phyloP scores from a whole-genome alignment of 2,329 filamentous ascomycete species.

The Pseudopyricularia cyperi region DNA sequence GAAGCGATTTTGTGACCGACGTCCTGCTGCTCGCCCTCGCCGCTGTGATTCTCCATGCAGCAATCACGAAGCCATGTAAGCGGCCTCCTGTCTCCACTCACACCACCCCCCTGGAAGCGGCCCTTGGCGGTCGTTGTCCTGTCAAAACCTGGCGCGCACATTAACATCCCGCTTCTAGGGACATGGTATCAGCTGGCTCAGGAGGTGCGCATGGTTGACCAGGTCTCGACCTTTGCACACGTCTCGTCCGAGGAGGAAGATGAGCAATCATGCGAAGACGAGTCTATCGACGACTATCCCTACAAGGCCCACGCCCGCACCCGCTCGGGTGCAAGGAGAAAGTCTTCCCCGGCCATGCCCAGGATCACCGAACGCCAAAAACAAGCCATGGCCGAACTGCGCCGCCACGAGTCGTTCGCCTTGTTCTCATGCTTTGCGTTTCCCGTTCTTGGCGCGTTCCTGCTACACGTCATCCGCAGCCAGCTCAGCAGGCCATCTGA shows the following conservation, averaged over 20 bases:
- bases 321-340: background rate
- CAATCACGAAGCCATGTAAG: slow-evolving; percentile 79
- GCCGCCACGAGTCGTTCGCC: slow-evolving; percentile 61
- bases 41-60: slow-evolving; percentile 84
- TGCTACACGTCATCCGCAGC: slow-evolving; percentile 68
- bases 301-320: slow-evolving; percentile 13
- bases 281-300: background rate
- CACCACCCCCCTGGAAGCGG: too few relatives aligned
- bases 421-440: slow-evolving; percentile 67
- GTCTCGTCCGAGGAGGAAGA: background rate
- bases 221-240: slow-evolving; percentile 12
- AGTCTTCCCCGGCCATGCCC: background rate
- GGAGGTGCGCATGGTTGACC: slow-evolving; percentile 40
- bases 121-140: too few relatives aligned
- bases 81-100: slow-evolving; percentile 11
- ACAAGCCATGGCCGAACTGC: slow-evolving; percentile 48
- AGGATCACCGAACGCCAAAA: slow-evolving; percentile 7
- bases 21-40: slow-evolving; percentile 68
- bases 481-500: slow-evolving; percentile 76
- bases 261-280: background rate
- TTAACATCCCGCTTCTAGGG: slow-evolving; percentile 23
- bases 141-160: background rate
- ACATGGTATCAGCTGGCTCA: slow-evolving; percentile 65
- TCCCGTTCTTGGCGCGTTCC: slow-evolving; percentile 66
- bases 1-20: slow-evolving; percentile 72